A percentile compares a stretch with the other conserved stretches of the same genome.
Conservation (phyloP, 2,329 filamentous ascomycete genomes). For the Aaosphaeria arxii region DNA sequence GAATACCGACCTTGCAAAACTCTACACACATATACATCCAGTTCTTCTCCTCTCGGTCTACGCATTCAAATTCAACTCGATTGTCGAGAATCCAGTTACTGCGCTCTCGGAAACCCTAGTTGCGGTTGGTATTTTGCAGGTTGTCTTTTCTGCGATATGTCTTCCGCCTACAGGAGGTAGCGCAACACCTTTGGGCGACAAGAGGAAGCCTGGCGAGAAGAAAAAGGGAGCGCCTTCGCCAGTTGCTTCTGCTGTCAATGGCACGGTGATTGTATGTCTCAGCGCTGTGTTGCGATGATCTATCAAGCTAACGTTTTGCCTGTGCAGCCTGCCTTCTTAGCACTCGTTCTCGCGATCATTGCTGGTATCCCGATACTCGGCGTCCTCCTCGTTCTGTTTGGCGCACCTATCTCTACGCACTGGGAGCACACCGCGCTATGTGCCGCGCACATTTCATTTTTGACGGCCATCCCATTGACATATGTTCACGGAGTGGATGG, state of each 20-base stretch:
- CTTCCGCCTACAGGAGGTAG: conserved; percentile 52
- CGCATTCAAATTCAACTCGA: conserved; percentile 59
- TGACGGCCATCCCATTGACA: conserved; percentile 75
- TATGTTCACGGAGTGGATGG: conserved; percentile 80
- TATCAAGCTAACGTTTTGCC: conserved; percentile 4
- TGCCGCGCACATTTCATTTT: conserved; percentile 75
- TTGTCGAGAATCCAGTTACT: conserved; percentile 68
- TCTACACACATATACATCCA: conserved; percentile 67
- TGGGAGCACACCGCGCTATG: conserved; percentile 73
- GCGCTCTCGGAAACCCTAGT: conserved; percentile 62
- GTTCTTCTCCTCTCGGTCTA: conserved; percentile 64
- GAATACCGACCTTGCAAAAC: conserved; percentile 46
- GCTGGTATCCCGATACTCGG: conserved; percentile 57
- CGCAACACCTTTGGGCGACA: conserved; percentile 32
- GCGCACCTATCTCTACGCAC: conserved; percentile 84
- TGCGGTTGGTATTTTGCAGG: conserved; percentile 63
- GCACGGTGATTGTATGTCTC: conserved; percentile 43
- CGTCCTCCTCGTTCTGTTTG: conserved; percentile 76
- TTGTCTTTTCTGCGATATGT: conserved; percentile 56
- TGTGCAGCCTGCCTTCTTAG: conserved; percentile 65
- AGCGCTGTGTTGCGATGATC: neutral
- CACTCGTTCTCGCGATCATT: conserved; percentile 58
- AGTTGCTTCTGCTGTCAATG: conserved; percentile 20
- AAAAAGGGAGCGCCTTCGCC: conserved; percentile 23
- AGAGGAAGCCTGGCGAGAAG: conserved; percentile 49